Evolutionary conservation across 106 monocot species (phyloP).

Genomic region (Allium sativum): DNA sequence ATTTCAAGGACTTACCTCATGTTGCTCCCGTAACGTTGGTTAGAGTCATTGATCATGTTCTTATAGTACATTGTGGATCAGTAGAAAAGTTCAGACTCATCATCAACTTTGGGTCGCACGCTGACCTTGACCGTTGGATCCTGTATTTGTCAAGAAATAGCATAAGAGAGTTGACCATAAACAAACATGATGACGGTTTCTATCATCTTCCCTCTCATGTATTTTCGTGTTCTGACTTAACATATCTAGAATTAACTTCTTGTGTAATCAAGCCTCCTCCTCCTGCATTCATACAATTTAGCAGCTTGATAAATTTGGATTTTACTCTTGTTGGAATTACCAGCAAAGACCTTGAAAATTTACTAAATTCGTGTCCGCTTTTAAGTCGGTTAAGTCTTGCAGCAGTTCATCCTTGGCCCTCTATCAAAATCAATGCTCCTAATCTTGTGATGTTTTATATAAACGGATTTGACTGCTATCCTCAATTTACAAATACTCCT

Average conservation of each 20-base stretch:
- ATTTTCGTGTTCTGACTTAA: background rate
- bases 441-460: background rate
- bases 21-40: background rate
- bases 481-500: background rate
- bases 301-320: background rate
- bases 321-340: background rate
- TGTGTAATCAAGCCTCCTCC: slow-evolving; percentile 1
- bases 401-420: background rate
- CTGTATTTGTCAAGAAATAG: slow-evolving; percentile 2
- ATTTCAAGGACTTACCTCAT: background rate
- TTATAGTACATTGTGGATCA: background rate
- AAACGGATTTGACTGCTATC: background rate
- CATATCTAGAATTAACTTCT: background rate
- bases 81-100: background rate
- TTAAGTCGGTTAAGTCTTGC: no score
- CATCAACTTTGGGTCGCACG: background rate
- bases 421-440: background rate
- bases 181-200: background rate
- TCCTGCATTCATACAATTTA: background rate
- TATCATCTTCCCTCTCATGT: background rate
- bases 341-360: background rate
- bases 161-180: background rate
- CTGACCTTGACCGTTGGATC: background rate
- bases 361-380: background rate
- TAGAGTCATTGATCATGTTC: background rate